phyloP scores from a whole-genome alignment of 352 stramenopile species.

The Blastocystis sp. region DNA sequence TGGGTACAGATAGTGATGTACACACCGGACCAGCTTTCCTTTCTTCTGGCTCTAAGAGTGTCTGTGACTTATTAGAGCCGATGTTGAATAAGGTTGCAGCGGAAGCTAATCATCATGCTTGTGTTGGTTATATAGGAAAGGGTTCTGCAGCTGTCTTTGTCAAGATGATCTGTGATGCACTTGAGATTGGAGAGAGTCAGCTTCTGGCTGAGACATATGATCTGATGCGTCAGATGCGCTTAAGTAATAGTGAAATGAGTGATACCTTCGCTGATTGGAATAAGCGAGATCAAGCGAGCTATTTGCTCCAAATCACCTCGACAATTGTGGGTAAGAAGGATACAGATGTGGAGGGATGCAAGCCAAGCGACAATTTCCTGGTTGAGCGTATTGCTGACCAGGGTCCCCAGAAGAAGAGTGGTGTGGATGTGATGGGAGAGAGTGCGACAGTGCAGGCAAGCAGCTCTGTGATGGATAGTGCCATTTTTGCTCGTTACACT shows the following conservation, averaged over 20 bases:
- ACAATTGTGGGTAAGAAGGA: conserved; percentile 38
- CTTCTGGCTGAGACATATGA: conserved; percentile 3
- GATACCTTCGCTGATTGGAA: background rate
- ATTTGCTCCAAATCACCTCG: background rate
- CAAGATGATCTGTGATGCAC: background rate
- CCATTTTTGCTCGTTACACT: background rate
- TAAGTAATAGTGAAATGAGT: background rate
- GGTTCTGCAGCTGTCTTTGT: background rate
- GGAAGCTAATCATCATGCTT: background rate
- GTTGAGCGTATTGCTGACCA: conserved; percentile 1
- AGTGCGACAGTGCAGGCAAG: background rate
- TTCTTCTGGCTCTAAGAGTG: background rate
- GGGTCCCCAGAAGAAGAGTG: background rate
- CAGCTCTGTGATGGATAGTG: background rate
- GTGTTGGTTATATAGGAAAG: background rate
- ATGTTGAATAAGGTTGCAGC: background rate
- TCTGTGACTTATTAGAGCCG: background rate
- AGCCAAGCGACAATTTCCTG: background rate
- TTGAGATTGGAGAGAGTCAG: conserved; percentile 6
- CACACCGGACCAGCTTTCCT: conserved; percentile 2
- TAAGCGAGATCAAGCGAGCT: background rate
- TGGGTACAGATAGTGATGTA: background rate
- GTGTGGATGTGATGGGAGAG: background rate
- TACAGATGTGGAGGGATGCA: conserved; percentile 23
- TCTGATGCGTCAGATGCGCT: background rate